Evolutionary conservation across 306 rosid genomes (phyloP).

Genomic region (Senna siamea): DNA sequence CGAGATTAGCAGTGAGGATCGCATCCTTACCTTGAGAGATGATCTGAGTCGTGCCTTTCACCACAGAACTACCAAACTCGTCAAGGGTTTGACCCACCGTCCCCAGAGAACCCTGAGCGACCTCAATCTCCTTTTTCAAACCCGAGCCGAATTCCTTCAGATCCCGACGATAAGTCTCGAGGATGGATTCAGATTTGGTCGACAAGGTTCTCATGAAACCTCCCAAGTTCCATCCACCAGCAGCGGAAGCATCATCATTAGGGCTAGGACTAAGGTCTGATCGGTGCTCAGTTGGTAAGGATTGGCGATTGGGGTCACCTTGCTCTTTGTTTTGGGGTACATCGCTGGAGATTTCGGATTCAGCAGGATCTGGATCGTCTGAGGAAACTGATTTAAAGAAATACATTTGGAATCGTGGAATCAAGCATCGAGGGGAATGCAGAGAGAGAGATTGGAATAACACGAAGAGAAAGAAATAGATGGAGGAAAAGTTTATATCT

Average conservation of each 20-base stretch:
- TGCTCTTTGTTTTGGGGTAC: slow-evolving; percentile 14
- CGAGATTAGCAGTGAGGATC: slow-evolving; percentile 59
- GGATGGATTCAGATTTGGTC: slow-evolving; percentile 73
- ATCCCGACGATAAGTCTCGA: slow-evolving; percentile 94
- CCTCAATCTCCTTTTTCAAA: slow-evolving; percentile 79
- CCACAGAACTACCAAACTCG: slow-evolving; percentile 73
- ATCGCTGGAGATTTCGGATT: slow-evolving; percentile 26
- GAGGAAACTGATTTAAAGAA: slow-evolving; percentile 84
- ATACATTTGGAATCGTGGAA: slow-evolving; percentile 50
- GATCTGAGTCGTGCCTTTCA: slow-evolving; percentile 83
- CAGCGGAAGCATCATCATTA: background rate
- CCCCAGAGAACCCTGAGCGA: slow-evolving; percentile 80
- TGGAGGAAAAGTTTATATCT: background rate
- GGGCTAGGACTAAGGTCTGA: background rate
- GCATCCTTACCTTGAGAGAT: slow-evolving; percentile 75
- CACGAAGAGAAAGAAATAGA: background rate
- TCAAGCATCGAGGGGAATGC: background rate
- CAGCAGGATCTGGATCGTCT: slow-evolving; percentile 54
- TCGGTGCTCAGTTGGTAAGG: slow-evolving; percentile 22
- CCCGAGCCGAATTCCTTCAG: slow-evolving; percentile 78
- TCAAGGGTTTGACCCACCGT: slow-evolving; percentile 66
- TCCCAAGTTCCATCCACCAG: slow-evolving; percentile 70
- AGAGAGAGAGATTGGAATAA: background rate
- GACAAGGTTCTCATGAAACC: slow-evolving; percentile 72
- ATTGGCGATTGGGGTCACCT: slow-evolving; percentile 41